phyloP scores from a whole-genome alignment of 202 grass and related monocot species.

The Dendrocalamus latiflorus region DNA sequence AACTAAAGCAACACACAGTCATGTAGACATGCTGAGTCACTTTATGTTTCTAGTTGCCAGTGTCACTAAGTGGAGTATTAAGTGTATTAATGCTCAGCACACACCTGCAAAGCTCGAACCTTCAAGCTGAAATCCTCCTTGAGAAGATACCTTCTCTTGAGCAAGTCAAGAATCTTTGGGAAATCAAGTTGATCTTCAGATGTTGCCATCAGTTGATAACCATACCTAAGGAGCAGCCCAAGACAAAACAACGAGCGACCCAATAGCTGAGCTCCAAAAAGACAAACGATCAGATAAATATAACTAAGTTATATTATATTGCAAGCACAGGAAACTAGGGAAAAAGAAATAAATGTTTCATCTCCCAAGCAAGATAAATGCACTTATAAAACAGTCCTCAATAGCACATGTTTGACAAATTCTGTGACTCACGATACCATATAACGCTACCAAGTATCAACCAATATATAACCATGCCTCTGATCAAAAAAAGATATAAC shows the following conservation, averaged over 20 bases:
- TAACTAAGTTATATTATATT: constrained; percentile 4
- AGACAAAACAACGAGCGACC: constrained; percentile 93
- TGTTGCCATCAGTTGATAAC: constrained; percentile 68
- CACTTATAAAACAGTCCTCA: constrained; percentile 23
- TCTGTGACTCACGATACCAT: neutral
- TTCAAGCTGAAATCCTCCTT: constrained; percentile 89
- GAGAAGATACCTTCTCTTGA: constrained; percentile 64
- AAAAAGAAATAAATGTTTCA: constrained; percentile 9
- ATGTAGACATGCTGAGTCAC: neutral
- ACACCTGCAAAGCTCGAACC: constrained; percentile 89
- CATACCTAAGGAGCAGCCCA: constrained; percentile 86
- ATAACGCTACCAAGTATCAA: no score
- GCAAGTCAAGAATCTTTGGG: constrained; percentile 70
- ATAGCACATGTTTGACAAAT: constrained; percentile 14
- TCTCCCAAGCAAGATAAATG: constrained; percentile 13
- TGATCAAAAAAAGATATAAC: no score
- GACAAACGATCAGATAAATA: constrained; percentile 25
- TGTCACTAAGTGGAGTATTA: constrained; percentile 8
- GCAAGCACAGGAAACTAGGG: neutral
- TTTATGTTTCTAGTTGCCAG: neutral
- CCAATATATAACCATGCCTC: no score
- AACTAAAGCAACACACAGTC: constrained; percentile 18
- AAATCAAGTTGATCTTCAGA: constrained; percentile 72
- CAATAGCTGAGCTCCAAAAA: constrained; percentile 55
- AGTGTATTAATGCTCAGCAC: no score